A percentile compares a stretch with the other conserved stretches of the same genome.
Evolutionary conservation across 192 early-diverging fungal genomes (phyloP).

Genomic region (Physocladia obscura): DNA sequence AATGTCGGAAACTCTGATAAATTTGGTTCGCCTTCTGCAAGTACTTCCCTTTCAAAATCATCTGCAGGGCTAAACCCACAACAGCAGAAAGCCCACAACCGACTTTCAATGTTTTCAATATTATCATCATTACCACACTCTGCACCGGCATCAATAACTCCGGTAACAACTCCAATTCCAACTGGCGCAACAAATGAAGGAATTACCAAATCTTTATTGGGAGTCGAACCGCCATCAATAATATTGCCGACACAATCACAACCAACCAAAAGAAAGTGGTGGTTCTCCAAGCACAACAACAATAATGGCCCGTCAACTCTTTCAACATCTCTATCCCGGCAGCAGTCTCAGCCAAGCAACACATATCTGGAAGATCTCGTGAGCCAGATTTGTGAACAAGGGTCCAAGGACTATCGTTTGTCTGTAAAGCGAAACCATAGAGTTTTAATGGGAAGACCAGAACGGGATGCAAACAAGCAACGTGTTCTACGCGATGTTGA

Average conservation of each 20-base stretch:
- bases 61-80: too few relatives aligned
- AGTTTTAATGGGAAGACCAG: conserved; percentile 3
- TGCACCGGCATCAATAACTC: not conserved
- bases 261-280: conserved; percentile 9
- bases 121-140: not conserved
- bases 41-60: too few relatives aligned
- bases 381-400: conserved; percentile 7
- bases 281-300: not conserved
- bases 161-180: not conserved
- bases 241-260: not conserved
- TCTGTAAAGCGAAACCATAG: conserved; percentile 13
- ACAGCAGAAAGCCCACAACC: too few relatives aligned
- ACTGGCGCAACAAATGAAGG: not conserved
- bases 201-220: not conserved
- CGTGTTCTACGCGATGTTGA: not conserved
- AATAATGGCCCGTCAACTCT: not conserved
- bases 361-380: conserved; percentile 1
- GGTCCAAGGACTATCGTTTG: not conserved
- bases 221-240: not conserved
- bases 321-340: not conserved
- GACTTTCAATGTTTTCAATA: not conserved
- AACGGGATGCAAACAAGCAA: conserved; percentile 3
- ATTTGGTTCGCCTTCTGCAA: too few relatives aligned
- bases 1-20: too few relatives aligned
- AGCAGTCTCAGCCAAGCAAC: not conserved